Conservation (phyloP, 345 rosid species). For the Bruguiera parviflora region DNA sequence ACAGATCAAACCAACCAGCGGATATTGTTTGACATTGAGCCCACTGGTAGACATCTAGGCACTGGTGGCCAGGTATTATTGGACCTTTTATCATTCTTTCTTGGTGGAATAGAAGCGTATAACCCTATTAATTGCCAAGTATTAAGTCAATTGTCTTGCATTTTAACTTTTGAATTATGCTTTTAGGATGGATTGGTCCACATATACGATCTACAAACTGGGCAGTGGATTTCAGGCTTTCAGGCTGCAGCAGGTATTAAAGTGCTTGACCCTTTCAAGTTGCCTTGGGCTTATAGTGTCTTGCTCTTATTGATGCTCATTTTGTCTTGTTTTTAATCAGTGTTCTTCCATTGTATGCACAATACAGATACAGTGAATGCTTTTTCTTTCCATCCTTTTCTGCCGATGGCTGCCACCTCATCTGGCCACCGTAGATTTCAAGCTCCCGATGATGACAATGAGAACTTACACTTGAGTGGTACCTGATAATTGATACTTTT, state of each 20-base stretch:
- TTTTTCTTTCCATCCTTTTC: conserved; percentile 81
- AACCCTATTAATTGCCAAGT: not conserved
- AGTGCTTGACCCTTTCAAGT: not conserved
- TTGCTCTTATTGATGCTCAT: not conserved
- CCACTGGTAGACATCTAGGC: conserved; percentile 71
- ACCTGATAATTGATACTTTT: conserved; percentile 8
- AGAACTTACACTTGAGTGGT: conserved; percentile 46
- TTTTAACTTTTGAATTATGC: not conserved
- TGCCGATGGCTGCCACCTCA: conserved; percentile 90
- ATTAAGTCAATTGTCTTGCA: not conserved
- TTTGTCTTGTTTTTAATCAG: conserved; percentile 8
- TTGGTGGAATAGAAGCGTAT: not conserved
- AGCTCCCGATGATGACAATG: conserved; percentile 47
- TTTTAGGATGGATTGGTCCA: conserved; percentile 90
- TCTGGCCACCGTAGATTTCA: conserved; percentile 87
- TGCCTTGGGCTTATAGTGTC: not conserved
- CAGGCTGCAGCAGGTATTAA: conserved; percentile 81
- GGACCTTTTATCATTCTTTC: conserved; percentile 7
- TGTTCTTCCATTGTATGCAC: conserved; percentile 6
- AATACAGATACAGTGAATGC: conserved; percentile 77
- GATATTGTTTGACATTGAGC: conserved; percentile 80
- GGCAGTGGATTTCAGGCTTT: conserved; percentile 82
- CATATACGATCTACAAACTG: conserved; percentile 83
- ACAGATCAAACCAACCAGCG: conserved; percentile 85
- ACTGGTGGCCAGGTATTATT: conserved; percentile 86